Evolutionary conservation across 352 stramenopile species (phyloP), one percentile per base, ranked within the genome.

Genomic region (Pythium myriotylum): DNA sequence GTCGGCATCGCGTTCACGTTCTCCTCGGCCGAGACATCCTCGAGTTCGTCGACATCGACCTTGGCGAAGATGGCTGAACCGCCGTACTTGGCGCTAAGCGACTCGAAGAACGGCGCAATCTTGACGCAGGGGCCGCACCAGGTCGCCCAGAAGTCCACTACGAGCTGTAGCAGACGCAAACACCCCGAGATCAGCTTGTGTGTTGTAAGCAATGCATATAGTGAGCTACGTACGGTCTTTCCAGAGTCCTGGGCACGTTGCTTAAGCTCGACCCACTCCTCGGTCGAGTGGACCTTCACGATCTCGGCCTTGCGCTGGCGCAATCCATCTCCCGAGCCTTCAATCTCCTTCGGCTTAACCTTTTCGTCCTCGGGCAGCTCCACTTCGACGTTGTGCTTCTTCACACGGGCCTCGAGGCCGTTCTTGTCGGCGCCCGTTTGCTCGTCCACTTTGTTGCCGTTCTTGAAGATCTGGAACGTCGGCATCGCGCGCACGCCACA

Each of bases 381-480:
- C 35, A 92, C 84, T 59, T 92, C 81, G n/a, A 89, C 72, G 54
- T 91, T 89, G 70, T 91, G 73, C 54, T 89, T 85, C 68, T 88
- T 76, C 27, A 95, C 77, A n/a, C 67, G 65, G 27, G 60, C 45
- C 56, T 93, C 81, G 9, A 95, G 67, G 3, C 42, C 67, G 22
- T 68, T 79, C 45, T 76, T 81, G 65, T 96, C 81, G 10, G 94
- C 94, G 9, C 94, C 94, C 6, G 79, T 76, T 47, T 97, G 65
- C 67, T 98, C 89, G 54, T 97, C 87, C 27, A 93, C 88, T 72
- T 94, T 97, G 27, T 68, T 76, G 42, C 89, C 90, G 49, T 84
- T 85, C 67, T 96, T 94, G 70, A 89, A 98, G 65, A 98, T 93
- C 59, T 98, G 89, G 73, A 98, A 98, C n/a, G 95, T 98, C 7